These are phyloP conservation scores for Scleromitrula shiraiana DNA, from an alignment of 2,329 filamentous ascomycete genomes.

Conservation along the genomic window DNA sequence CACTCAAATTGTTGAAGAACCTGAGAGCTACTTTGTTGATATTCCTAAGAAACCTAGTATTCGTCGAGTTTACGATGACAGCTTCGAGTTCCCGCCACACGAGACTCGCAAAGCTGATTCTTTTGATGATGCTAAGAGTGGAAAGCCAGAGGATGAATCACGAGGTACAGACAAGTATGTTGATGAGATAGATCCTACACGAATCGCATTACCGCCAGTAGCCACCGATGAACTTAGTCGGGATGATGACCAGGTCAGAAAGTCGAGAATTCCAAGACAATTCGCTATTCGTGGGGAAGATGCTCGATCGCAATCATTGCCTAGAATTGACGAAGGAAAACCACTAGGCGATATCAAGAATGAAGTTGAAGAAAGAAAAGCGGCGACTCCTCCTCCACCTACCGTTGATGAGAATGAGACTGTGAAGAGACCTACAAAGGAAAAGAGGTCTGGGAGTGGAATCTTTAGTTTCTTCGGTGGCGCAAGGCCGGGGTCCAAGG, in stretches of 20 bases:
- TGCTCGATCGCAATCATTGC: no score
- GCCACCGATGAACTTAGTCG: conserved; percentile 24
- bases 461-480: conserved; percentile 35
- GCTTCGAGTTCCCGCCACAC: conserved; percentile 24
- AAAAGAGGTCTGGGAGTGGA: conserved; percentile 35
- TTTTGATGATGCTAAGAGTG: conserved; percentile 25
- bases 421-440: conserved; percentile 30
- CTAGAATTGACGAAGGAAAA: no score
- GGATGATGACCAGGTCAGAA: conserved; percentile 14
- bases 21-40: conserved; percentile 25
- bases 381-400: no score
- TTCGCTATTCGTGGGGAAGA: no score
- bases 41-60: conserved; percentile 27
- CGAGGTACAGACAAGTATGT: conserved; percentile 19
- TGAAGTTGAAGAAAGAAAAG: no score
- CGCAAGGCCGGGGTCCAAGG: conserved; percentile 31
- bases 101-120: conserved; percentile 25
- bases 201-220: conserved; percentile 24
- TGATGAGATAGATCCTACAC: conserved; percentile 25
- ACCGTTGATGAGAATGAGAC: conserved; percentile 29
- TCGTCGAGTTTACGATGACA: conserved; percentile 33
- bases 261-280: no score
- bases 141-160: conserved; percentile 22
- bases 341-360: no score
- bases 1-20: conserved; percentile 22